These are phyloP conservation scores for Podospora australis DNA, from an alignment of 495 filamentous ascomycete genomes.

Conservation along the genomic window DNA sequence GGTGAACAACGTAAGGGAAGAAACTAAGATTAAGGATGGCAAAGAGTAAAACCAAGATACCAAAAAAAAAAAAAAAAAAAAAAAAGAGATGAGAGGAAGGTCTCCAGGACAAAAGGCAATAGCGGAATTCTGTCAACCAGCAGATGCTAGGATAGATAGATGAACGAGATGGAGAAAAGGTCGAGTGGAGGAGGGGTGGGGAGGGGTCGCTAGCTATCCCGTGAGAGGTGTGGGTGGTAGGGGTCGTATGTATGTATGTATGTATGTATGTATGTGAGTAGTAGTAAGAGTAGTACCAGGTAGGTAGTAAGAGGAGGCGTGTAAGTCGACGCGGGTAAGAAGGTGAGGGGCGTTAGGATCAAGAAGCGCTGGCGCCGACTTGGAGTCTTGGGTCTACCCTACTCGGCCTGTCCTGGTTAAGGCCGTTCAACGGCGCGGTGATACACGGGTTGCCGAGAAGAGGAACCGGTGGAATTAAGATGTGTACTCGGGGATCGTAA, in stretches of 20 bases:
- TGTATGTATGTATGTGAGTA: too few species aligned
- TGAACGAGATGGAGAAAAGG: too few species aligned
- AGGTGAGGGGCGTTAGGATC: slow-evolving; percentile 5
- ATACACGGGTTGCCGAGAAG: slow-evolving; percentile 3
- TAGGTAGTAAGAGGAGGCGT: neutral
- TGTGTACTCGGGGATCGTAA: neutral
- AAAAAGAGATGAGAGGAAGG: slow-evolving; percentile 6
- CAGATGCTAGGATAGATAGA: too few species aligned
- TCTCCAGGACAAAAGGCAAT: slow-evolving; percentile 22
- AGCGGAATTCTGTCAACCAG: slow-evolving; percentile 14
- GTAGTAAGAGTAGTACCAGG: too few species aligned
- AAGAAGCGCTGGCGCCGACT: slow-evolving; percentile 16
- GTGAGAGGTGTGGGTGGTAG: slow-evolving; percentile 15
- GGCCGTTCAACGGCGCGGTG: slow-evolving; percentile 5
- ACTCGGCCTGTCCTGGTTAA: slow-evolving; percentile 6
- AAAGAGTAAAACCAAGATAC: slow-evolving; percentile 4
- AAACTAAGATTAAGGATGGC: neutral
- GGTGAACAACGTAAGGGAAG: neutral
- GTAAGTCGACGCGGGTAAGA: slow-evolving; percentile 14
- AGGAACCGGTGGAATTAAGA: slow-evolving; percentile 7
- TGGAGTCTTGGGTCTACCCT: slow-evolving; percentile 10
- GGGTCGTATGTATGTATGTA: neutral
- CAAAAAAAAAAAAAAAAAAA: slow-evolving; percentile 11
- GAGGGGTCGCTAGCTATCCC: slow-evolving; percentile 7
- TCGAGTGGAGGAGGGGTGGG: slow-evolving; percentile 15